Conservation (phyloP, 805 yeast genomes). For the Millerozyma miso region DNA sequence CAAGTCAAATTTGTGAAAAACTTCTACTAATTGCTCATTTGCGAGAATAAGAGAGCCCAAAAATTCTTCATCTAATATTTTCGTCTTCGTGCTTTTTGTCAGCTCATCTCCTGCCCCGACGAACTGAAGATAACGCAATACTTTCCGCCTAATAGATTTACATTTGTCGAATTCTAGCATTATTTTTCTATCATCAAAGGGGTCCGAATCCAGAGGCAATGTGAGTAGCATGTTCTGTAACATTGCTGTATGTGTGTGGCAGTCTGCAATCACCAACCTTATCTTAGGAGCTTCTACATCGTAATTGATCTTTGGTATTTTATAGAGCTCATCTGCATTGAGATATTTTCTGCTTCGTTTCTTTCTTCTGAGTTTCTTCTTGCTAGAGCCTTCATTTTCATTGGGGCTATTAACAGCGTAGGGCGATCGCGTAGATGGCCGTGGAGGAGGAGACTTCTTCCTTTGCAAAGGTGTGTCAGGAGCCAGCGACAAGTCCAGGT, state of each 20-base stretch:
- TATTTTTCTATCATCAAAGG: slow-evolving; percentile 61
- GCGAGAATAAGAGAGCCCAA: slow-evolving; percentile 85
- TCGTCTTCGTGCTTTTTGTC: slow-evolving; percentile 22
- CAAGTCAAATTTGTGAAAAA: slow-evolving; percentile 66
- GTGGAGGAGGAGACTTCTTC: slow-evolving; percentile 17
- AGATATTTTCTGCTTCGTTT: slow-evolving; percentile 13
- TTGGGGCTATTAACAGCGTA: slow-evolving; percentile 5
- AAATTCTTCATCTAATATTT: slow-evolving; percentile 63
- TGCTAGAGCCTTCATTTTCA: neutral
- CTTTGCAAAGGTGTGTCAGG: neutral
- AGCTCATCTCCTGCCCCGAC: slow-evolving; percentile 52
- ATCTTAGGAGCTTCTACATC: slow-evolving; percentile 72
- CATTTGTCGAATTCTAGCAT: slow-evolving; percentile 70
- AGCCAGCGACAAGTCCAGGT: neutral
- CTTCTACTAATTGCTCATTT: slow-evolving; percentile 81
- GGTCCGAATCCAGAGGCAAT: slow-evolving; percentile 45
- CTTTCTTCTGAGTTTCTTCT: slow-evolving; percentile 8
- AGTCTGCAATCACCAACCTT: slow-evolving; percentile 62
- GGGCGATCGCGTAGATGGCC: slow-evolving; percentile 23
- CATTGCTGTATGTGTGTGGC: slow-evolving; percentile 69
- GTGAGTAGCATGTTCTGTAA: slow-evolving; percentile 47
- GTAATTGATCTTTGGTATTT: slow-evolving; percentile 66
- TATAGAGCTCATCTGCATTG: slow-evolving; percentile 45
- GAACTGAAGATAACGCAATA: slow-evolving; percentile 76
- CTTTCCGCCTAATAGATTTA: slow-evolving; percentile 68